Percentiles rank a stretch among this genome's conserved stretches.
Conservation (phyloP, 202 grass and related monocot genomes). For the Zizania palustris region DNA sequence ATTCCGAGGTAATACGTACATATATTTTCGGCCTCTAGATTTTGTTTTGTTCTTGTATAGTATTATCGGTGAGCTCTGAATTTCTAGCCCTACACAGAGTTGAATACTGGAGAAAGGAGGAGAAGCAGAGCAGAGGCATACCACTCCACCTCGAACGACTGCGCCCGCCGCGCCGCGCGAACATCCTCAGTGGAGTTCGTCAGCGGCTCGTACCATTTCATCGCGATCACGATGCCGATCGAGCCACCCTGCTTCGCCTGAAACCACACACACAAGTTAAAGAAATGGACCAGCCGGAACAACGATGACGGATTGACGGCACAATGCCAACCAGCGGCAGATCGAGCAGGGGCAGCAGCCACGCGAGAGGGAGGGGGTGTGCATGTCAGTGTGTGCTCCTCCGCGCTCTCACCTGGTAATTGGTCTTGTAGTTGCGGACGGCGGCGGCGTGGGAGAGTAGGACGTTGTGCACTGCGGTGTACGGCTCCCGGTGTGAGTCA, state of each 20-base stretch:
- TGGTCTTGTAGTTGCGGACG: conserved; percentile 54
- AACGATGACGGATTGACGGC: no score
- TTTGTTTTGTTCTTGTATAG: no score
- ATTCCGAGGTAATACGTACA: no score
- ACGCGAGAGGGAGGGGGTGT: no score
- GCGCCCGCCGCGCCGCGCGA: conserved; percentile 46
- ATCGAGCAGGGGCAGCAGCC: no score
- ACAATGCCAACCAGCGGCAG: no score
- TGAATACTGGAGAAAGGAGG: no score
- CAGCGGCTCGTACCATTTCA: conserved; percentile 64
- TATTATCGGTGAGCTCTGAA: no score
- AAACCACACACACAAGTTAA: not conserved
- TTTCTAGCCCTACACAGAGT: no score
- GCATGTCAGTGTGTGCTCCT: not conserved
- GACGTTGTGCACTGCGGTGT: conserved; percentile 60
- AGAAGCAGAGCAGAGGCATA: not conserved
- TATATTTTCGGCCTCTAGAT: no score
- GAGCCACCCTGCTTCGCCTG: conserved; percentile 69
- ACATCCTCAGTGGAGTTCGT: conserved; percentile 59
- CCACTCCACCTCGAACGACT: conserved; percentile 61
- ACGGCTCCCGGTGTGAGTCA: conserved; percentile 52
- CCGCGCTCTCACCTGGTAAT: conserved; percentile 55
- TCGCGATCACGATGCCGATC: conserved; percentile 60
- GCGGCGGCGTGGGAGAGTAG: conserved; percentile 70
- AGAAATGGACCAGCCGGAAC: not conserved